Evolutionary conservation across 495 filamentous ascomycete genomes (phyloP).

Genomic region (Corynascus novoguineensis): DNA sequence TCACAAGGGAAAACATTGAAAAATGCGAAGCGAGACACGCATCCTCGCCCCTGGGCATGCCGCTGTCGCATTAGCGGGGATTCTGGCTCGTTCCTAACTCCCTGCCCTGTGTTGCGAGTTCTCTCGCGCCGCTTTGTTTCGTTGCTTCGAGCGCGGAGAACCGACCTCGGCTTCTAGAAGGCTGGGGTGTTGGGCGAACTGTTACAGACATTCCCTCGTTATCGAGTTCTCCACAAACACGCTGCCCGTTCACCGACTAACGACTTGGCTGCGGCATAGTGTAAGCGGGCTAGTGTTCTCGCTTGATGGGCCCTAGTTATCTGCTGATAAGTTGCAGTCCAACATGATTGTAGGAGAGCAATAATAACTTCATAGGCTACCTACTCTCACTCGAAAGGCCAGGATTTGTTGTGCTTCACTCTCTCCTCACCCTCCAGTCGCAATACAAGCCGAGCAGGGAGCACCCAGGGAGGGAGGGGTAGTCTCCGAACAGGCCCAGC

Average conservation of each 20-base stretch:
- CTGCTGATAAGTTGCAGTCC: too few relatives aligned
- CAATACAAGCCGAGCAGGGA: constrained; percentile 2
- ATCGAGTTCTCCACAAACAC: neutral
- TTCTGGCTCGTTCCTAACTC: constrained; percentile 27
- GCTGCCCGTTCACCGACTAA: too few relatives aligned
- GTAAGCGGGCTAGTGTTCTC: too few relatives aligned
- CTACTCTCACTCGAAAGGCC: neutral
- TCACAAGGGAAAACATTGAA: too few relatives aligned
- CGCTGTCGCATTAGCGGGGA: constrained; percentile 28
- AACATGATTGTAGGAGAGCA: too few relatives aligned
- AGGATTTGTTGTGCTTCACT: neutral
- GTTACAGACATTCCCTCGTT: neutral
- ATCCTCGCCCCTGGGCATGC: constrained; percentile 12
- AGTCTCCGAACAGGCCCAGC: neutral
- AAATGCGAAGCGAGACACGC: neutral
- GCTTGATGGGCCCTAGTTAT: too few relatives aligned
- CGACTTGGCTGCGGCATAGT: too few relatives aligned
- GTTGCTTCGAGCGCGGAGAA: neutral
- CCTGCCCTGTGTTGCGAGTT: constrained; percentile 14
- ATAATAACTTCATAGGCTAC: too few relatives aligned
- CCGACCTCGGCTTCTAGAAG: constrained; percentile 12
- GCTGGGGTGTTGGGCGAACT: constrained; percentile 5
- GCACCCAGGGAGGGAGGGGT: neutral
- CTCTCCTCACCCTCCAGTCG: neutral
- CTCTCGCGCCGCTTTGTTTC: constrained; percentile 13